phyloP scores from a whole-genome alignment of 176 grass and related monocot genomes.

The Musa acuminata region DNA sequence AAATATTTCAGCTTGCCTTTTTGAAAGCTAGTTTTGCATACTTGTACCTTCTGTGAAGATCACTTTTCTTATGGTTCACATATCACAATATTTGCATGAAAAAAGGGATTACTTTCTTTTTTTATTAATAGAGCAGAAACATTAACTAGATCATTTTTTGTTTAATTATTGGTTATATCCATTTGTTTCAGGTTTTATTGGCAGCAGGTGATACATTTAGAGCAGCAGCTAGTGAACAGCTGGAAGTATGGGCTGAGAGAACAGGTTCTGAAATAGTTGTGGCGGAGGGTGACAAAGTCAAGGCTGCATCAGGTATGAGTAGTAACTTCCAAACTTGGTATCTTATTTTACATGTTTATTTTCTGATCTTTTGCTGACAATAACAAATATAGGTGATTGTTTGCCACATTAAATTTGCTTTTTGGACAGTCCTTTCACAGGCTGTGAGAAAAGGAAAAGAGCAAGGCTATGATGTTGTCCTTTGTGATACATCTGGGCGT shows the following conservation, averaged over 20 bases:
- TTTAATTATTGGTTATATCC: background rate
- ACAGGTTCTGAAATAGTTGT: slow-evolving; percentile 80
- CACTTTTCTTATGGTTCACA: background rate
- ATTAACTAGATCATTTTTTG: background rate
- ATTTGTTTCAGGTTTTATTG: slow-evolving; percentile 67
- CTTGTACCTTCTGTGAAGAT: background rate
- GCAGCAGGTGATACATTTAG: slow-evolving; percentile 93
- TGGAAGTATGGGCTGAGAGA: slow-evolving; percentile 95
- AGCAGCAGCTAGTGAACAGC: slow-evolving; percentile 89
- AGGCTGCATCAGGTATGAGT: slow-evolving; percentile 59
- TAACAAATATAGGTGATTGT: background rate
- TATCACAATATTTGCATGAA: background rate
- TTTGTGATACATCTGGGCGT: slow-evolving; percentile 99
- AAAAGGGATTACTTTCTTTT: too few species aligned
- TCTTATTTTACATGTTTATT: background rate
- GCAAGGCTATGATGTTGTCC: slow-evolving; percentile 70
- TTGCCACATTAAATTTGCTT: slow-evolving; percentile 51
- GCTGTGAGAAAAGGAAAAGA: slow-evolving; percentile 86
- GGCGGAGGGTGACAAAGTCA: slow-evolving; percentile 60
- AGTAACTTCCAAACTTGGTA: background rate
- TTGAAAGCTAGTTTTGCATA: background rate
- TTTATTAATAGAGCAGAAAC: too few species aligned
- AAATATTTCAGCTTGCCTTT: background rate
- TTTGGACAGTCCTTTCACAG: slow-evolving; percentile 84
- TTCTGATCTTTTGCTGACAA: background rate